Base-by-base conservation (phyloP, 1,284 basidiomycete species). In the Melampsora americana region DNA sequence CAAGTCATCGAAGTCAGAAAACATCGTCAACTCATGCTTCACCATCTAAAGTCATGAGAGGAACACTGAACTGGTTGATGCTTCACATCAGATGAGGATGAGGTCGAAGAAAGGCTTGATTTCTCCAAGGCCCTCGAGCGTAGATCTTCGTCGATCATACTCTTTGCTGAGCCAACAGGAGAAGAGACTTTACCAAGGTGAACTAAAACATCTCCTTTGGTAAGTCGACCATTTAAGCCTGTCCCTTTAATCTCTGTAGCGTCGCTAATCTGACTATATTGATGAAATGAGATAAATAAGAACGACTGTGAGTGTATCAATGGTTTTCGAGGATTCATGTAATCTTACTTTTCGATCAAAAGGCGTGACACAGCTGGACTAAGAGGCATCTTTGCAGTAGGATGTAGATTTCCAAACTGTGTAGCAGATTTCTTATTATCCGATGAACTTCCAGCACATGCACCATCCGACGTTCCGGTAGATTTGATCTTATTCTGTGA, bases 131-230 rank as follows among this genome's bases (percentile, higher is more conserved):
- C 44, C 59, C 73, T 53, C 5, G 73, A 53, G 46, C 61, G 62
- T n/a, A 46, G 59, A 42, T 75, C 73, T 1, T 23, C 66, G 16
- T 67, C 64, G 1, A 75, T 46, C 73, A 75, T 75, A 16, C 68
- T 68, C 53, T 68, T 53, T 18, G 78, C 78, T 44, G 72, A 67
- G 23, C 79, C 81, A 9, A 66, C 35, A 18, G 81, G 78, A 66
- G 71, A 79, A 0, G 66, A 50, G 20, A 81, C 80, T 77, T 79
- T 78, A 39, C 84, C 84, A 14, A 84, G 79, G 79, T 80, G 80
- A 1, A 82, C 81, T 23, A 85, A 79, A 0, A 85, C 82, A 68
- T 85, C 84, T 6, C 84, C 84, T 78, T 85, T 85, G 32, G 83
- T 84, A 48, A 85, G 78, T 77, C 82, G 82, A 12, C 84, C 84